Conservation (phyloP, 2,329 filamentous ascomycete genomes). For the Claviceps sp. region DNA sequence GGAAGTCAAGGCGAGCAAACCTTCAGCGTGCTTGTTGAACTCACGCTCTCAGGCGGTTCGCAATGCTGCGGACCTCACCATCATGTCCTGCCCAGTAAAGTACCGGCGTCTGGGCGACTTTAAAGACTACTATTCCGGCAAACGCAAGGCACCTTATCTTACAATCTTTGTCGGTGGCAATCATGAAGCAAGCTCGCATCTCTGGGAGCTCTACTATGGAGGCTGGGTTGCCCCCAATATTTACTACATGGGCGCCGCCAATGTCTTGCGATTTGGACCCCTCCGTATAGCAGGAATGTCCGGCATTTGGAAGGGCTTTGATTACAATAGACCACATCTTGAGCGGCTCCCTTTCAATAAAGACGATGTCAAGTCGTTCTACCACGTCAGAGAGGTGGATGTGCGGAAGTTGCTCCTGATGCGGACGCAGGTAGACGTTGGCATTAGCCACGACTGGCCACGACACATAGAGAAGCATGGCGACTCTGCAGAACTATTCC, state of each 20-base stretch:
- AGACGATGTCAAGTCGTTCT: constrained; percentile 68
- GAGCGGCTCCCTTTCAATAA: constrained; percentile 76
- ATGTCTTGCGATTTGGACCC: constrained; percentile 70
- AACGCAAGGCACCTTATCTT: constrained; percentile 64
- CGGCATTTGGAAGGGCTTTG: constrained; percentile 87
- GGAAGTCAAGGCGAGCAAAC: neutral
- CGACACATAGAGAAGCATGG: constrained; percentile 68
- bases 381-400: constrained; percentile 82
- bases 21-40: no score
- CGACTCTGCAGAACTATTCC: constrained; percentile 53
- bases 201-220: constrained; percentile 89
- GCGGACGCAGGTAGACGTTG: constrained; percentile 78
- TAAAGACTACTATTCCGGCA: constrained; percentile 81
- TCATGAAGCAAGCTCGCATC: constrained; percentile 81
- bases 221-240: constrained; percentile 96
- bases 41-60: constrained; percentile 53
- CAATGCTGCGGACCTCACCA: constrained; percentile 74
- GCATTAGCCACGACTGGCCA: constrained; percentile 94
- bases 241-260: constrained; percentile 90
- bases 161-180: constrained; percentile 92
- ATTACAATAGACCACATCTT: constrained; percentile 72
- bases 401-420: constrained; percentile 79
- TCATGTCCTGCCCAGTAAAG: constrained; percentile 81
- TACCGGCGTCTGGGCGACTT: constrained; percentile 87
- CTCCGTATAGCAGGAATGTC: constrained; percentile 81